Conservation (phyloP, 1,284 basidiomycete genomes). For the Tylopilus sp. region DNA sequence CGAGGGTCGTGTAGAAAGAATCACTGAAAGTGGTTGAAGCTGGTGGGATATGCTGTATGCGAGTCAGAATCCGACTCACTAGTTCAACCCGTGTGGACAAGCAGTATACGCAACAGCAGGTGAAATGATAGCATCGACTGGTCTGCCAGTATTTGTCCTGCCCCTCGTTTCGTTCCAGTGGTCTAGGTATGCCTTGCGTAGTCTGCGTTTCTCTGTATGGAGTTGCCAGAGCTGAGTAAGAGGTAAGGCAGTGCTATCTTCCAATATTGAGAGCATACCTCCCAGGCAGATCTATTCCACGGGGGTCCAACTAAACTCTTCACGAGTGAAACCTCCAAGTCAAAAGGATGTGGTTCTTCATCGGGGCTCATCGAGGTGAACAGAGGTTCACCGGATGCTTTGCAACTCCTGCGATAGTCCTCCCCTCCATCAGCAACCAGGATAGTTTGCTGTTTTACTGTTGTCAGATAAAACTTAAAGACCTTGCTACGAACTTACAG, state of each 20-base stretch:
- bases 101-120: constrained; percentile 54
- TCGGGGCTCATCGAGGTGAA: constrained; percentile 47
- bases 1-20: constrained; percentile 55
- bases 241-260: constrained; percentile 17
- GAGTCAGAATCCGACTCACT: constrained; percentile 31
- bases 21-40: constrained; percentile 31
- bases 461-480: not conserved
- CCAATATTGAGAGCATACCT: constrained; percentile 14
- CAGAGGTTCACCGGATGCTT: constrained; percentile 49
- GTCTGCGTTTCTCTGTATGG: constrained; percentile 44
- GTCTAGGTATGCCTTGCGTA: constrained; percentile 53
- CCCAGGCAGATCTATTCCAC: constrained; percentile 22
- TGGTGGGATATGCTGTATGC: constrained; percentile 15
- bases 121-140: constrained; percentile 62
- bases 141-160: constrained; percentile 55
- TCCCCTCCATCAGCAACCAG: constrained; percentile 37
- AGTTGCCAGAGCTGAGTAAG: constrained; percentile 51
- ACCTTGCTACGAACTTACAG: constrained; percentile 26
- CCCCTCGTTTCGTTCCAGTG: constrained; percentile 53
- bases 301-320: constrained; percentile 26
- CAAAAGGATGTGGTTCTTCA: constrained; percentile 27
- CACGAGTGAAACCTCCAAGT: constrained; percentile 21
- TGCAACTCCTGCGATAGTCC: constrained; percentile 40
- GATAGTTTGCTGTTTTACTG: constrained; percentile 15
- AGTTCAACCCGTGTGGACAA: constrained; percentile 53